phyloP scores from a whole-genome alignment of 768 basidiomycete genomes.

The Amanita fuliginea region DNA sequence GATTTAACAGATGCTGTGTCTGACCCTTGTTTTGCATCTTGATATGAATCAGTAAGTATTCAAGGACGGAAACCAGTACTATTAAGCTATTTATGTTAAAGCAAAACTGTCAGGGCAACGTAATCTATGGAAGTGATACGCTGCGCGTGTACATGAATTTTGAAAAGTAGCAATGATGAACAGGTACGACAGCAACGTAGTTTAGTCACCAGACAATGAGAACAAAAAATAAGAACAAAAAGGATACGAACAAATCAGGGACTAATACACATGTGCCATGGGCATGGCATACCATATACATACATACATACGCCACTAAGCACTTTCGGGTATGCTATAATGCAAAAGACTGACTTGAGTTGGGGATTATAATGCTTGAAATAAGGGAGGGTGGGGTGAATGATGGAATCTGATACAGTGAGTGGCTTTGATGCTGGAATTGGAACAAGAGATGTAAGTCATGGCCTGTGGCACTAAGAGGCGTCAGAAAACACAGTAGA shows the following conservation, averaged over 20 bases:
- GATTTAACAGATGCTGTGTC: background rate
- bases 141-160: background rate
- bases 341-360: background rate
- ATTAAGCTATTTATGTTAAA: background rate
- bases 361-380: background rate
- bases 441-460: background rate
- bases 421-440: constrained; percentile 2
- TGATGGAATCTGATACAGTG: background rate
- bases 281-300: constrained; percentile 2
- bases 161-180: constrained; percentile 1
- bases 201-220: background rate
- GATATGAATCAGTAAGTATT: background rate
- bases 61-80: background rate
- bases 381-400: background rate
- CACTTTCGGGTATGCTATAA: background rate
- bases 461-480: background rate
- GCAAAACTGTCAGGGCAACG: background rate
- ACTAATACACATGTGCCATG: constrained; percentile 4
- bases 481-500: constrained; percentile 17
- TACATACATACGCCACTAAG: constrained; percentile 5
- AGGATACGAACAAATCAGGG: background rate
- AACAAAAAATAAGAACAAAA: too few species aligned
- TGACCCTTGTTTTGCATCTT: background rate
- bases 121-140: background rate
- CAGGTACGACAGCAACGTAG: background rate